Percentiles rank a stretch among this genome's conserved stretches.
phyloP scores from a whole-genome alignment of 2,329 filamentous ascomycete species.

The Aureobasidium sp. region DNA sequence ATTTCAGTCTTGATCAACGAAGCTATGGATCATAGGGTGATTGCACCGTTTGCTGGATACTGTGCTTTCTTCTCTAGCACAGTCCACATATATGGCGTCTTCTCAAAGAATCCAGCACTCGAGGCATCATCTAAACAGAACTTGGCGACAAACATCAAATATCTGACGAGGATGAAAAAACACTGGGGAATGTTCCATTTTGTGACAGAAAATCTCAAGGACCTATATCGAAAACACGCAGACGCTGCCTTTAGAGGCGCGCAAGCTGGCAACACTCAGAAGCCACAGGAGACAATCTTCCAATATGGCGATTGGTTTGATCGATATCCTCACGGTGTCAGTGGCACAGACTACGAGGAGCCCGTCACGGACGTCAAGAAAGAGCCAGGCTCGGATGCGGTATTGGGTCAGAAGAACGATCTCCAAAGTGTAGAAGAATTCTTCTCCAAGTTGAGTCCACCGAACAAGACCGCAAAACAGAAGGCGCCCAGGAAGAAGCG shows the following conservation, averaged over 20 bases:
- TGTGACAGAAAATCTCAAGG: conserved; percentile 86
- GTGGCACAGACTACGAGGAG: conserved; percentile 75
- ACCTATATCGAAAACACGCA: conserved; percentile 76
- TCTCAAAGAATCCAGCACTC: conserved; percentile 71
- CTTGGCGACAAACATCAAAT: conserved; percentile 79
- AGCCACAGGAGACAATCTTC: conserved; percentile 51
- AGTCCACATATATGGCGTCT: conserved; percentile 88
- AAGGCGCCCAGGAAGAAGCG: conserved; percentile 31
- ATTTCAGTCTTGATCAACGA: conserved; percentile 81
- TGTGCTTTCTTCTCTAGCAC: conserved; percentile 89
- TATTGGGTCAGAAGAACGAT: conserved; percentile 80
- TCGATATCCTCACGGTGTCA: conserved; percentile 86
- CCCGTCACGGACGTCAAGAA: conserved; percentile 59
- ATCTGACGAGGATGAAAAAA: conserved; percentile 88
- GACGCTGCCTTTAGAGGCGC: conserved; percentile 69
- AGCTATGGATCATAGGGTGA: conserved; percentile 69
- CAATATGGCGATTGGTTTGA: conserved; percentile 99
- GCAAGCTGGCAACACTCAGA: conserved; percentile 35
- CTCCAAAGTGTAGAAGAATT: conserved; percentile 94
- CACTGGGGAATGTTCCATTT: conserved; percentile 99
- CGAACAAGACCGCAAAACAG: conserved; percentile 36
- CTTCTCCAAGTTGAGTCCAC: conserved; percentile 71
- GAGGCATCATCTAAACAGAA: conserved; percentile 77
- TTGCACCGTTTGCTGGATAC: conserved; percentile 90
- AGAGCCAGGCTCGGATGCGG: conserved; percentile 77